A percentile compares a stretch with the other conserved stretches of the same genome.
phyloP scores from a whole-genome alignment of 2,329 filamentous ascomycete genomes.

The Biscogniauxia marginata region DNA sequence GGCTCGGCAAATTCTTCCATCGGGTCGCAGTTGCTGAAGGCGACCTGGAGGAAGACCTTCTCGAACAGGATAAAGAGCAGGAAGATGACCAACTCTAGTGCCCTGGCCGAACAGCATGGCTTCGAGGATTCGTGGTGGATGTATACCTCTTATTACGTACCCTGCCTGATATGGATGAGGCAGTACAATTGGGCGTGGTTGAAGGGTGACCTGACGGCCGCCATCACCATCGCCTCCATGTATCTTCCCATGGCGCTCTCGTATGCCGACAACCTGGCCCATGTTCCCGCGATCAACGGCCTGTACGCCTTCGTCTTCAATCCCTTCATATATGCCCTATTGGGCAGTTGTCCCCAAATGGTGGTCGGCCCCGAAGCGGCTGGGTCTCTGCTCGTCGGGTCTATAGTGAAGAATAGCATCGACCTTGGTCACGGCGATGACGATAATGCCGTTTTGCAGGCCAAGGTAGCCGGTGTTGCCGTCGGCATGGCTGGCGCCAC shows the following conservation, averaged over 20 bases:
- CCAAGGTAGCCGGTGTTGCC: slow-evolving; percentile 81
- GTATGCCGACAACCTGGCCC: slow-evolving; percentile 85
- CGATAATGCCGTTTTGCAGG: slow-evolving; percentile 66
- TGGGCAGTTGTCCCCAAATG: slow-evolving; percentile 91
- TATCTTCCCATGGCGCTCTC: slow-evolving; percentile 98
- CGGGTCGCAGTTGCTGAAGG: slow-evolving; percentile 37
- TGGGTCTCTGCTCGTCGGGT: slow-evolving; percentile 85
- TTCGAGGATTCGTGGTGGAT: slow-evolving; percentile 71
- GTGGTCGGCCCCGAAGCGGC: slow-evolving; percentile 93
- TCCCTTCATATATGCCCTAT: slow-evolving; percentile 83
- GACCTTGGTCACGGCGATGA: slow-evolving; percentile 64
- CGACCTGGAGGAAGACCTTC: slow-evolving; percentile 48
- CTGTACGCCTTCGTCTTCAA: slow-evolving; percentile 94
- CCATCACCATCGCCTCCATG: slow-evolving; percentile 95
- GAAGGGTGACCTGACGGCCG: slow-evolving; percentile 81
- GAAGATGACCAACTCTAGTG: slow-evolving; percentile 71
- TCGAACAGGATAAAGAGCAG: slow-evolving; percentile 55
- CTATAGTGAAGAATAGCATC: slow-evolving; percentile 77
- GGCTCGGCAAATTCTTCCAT: slow-evolving; percentile 36
- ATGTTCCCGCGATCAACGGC: slow-evolving; percentile 90
- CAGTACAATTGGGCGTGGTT: slow-evolving; percentile 84
- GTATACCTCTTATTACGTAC: slow-evolving; percentile 93
- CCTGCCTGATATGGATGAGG: slow-evolving; percentile 83
- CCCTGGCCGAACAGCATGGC: slow-evolving; percentile 70
- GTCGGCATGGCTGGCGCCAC: slow-evolving; percentile 85